phyloP scores from a whole-genome alignment of 495 filamentous ascomycete species.

The Jackrogersella minutella region DNA sequence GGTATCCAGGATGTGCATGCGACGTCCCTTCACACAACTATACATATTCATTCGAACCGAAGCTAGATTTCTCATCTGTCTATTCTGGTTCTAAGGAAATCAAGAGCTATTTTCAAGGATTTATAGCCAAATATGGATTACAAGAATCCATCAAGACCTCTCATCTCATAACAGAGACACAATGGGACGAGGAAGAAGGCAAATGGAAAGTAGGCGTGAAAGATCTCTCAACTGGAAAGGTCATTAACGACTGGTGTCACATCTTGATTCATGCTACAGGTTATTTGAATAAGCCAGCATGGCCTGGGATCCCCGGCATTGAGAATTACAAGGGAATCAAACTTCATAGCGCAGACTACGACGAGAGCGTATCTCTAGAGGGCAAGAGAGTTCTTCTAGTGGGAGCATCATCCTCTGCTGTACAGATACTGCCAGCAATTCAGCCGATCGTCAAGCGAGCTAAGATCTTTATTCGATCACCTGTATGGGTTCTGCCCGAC shows the following conservation, averaged over 20 bases:
- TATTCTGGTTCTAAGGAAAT: conserved; percentile 57
- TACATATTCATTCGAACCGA: conserved; percentile 61
- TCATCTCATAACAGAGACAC: conserved; percentile 47
- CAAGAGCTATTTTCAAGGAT: conserved; percentile 53
- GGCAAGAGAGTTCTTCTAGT: conserved; percentile 63
- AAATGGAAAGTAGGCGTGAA: conserved; percentile 56
- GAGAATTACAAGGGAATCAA: conserved; percentile 62
- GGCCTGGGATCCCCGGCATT: conserved; percentile 63
- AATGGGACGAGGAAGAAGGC: conserved; percentile 51
- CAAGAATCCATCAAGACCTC: conserved; percentile 52
- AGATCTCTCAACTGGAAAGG: conserved; percentile 45
- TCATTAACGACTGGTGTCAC: conserved; percentile 54
- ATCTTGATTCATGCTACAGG: conserved; percentile 59
- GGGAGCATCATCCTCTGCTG: conserved; percentile 60
- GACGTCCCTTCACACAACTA: conserved; percentile 52
- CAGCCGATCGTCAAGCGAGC: conserved; percentile 54
- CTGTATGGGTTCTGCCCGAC: conserved; percentile 55
- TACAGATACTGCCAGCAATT: conserved; percentile 58
- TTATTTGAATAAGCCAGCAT: conserved; percentile 56
- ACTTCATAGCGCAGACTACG: conserved; percentile 64
- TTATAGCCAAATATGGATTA: conserved; percentile 55
- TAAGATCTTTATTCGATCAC: conserved; percentile 53
- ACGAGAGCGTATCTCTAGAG: conserved; percentile 52
- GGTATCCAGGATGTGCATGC: conserved; percentile 49
- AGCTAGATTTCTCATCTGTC: conserved; percentile 56